Base-by-base conservation (phyloP, 2,329 filamentous ascomycete species). In the Aurifilum marmelostoma region DNA sequence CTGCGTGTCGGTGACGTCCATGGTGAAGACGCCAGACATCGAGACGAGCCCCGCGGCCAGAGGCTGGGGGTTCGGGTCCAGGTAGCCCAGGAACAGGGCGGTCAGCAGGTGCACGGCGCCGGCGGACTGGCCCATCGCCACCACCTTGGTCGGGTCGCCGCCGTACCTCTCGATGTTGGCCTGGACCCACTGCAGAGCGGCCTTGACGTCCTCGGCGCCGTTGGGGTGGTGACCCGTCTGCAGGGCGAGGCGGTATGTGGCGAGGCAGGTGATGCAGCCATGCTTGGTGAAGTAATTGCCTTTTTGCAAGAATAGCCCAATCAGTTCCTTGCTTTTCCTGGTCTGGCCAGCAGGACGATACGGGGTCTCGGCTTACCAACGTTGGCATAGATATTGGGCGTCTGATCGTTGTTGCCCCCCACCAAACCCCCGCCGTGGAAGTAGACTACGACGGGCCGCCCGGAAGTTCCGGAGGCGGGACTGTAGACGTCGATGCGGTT, bases 281-380 rank as follows among this genome's bases (percentile, higher is more conserved):
- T 76, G 73, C 29, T 68, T 74, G 62, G 69, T 69, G n/a, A 74
- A 74, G 63, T 69, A 72, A 1, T 73, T 74, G 12, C 75, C 74
- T 72, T 71, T 59, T 43, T 21, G 8, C 1, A 34, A 60, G n/a
- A 8, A 60, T 37, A 0, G 12, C 18, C 8, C 34, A 18, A 2
- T n/a, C 8, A n/a, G 18, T 37, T 18, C 7, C 9, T 39, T 39
- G 2, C 37, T 12, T 12, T 39, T 12, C 9, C 37, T 39, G 12
- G 2, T 39, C 34, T 34, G 34, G 9, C 34, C 12, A 12, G 37
- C 2, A 39, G 37, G 37, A 39, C 12, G 12, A 9, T 11, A 29
- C 1, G 4, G 11, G 27, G 29, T 24, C 16, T 47, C 14, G 1
- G 34, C 54, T 32, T 29, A 72, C 72, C 70, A 12, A 73, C 67